Evolutionary conservation across 768 basidiomycete genomes (phyloP).

Genomic region (Ramaria rubella): DNA sequence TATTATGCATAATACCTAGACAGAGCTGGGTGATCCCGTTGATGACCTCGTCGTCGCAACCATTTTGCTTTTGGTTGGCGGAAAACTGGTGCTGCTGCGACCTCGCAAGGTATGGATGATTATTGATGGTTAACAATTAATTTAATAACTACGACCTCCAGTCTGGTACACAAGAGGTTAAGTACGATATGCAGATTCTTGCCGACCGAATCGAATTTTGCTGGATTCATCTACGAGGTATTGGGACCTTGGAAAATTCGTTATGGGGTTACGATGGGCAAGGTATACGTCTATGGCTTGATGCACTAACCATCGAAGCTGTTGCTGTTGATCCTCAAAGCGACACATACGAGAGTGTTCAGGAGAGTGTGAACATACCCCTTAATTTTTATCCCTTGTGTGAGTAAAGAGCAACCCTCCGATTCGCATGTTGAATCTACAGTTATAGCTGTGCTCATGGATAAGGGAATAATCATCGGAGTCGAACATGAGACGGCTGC

Average conservation of each 20-base stretch:
- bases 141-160: constrained; percentile 23
- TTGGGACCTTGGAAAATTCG: constrained; percentile 91
- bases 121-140: neutral
- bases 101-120: constrained; percentile 64
- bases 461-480: constrained; percentile 97
- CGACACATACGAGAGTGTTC: constrained; percentile 50
- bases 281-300: constrained; percentile 88
- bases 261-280: constrained; percentile 95
- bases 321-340: constrained; percentile 24
- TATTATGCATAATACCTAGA: constrained; percentile 10
- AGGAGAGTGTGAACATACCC: constrained; percentile 89
- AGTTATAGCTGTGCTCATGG: constrained; percentile 88
- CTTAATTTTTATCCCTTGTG: constrained; percentile 95
- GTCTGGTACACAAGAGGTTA: constrained; percentile 84
- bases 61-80: constrained; percentile 92
- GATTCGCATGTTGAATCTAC: too few relatives aligned
- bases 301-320: constrained; percentile 86
- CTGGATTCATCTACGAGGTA: constrained; percentile 95
- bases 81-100: constrained; percentile 80
- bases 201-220: constrained; percentile 97
- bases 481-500: constrained; percentile 83
- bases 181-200: constrained; percentile 95
- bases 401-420: too few relatives aligned
- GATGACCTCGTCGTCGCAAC: constrained; percentile 92
- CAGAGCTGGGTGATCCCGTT: constrained; percentile 90